Evolutionary conservation across 2,329 filamentous ascomycete genomes (phyloP).

Genomic region (Colletotrichum sp.): DNA sequence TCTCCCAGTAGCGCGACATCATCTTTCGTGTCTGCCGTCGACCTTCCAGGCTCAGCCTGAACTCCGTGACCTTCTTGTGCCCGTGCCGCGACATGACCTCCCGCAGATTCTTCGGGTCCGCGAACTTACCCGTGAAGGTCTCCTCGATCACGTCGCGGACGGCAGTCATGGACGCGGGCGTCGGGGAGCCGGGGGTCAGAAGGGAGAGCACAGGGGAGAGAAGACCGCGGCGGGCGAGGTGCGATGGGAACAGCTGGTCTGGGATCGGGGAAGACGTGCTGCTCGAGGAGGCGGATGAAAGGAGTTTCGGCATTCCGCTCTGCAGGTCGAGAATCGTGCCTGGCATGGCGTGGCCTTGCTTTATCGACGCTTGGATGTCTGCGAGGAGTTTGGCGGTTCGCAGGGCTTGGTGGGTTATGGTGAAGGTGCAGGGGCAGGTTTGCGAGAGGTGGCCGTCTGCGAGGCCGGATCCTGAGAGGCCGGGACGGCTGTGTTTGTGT

Average conservation of each 20-base stretch:
- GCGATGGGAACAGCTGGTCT: constrained; percentile 17
- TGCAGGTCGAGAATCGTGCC: constrained; percentile 61
- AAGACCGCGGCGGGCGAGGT: constrained; percentile 13
- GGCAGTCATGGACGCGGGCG: not conserved
- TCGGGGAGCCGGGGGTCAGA: not conserved
- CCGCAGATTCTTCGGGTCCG: constrained; percentile 2
- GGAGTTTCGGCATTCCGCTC: constrained; percentile 36
- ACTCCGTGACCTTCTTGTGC: not conserved
- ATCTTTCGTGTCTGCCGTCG: constrained; percentile 39
- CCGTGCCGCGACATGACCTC: not conserved
- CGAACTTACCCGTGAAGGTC: constrained; percentile 19
- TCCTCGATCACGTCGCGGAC: constrained; percentile 5
- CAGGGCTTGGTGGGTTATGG: constrained; percentile 59
- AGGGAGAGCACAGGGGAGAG: constrained; percentile 1
- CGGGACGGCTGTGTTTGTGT: constrained; percentile 22
- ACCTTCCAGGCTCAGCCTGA: constrained; percentile 24
- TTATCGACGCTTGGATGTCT: constrained; percentile 54
- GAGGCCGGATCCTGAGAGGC: constrained; percentile 49
- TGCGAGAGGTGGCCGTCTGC: constrained; percentile 53
- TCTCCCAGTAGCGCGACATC: constrained; percentile 48
- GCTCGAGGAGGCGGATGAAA: not conserved
- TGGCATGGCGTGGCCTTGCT: constrained; percentile 54
- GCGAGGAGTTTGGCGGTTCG: constrained; percentile 61
- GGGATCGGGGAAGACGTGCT: not conserved
- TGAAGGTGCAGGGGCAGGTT: constrained; percentile 52